Evolutionary conservation across 805 yeast species (phyloP).

Genomic region (Zygoascus bituminiphila): DNA sequence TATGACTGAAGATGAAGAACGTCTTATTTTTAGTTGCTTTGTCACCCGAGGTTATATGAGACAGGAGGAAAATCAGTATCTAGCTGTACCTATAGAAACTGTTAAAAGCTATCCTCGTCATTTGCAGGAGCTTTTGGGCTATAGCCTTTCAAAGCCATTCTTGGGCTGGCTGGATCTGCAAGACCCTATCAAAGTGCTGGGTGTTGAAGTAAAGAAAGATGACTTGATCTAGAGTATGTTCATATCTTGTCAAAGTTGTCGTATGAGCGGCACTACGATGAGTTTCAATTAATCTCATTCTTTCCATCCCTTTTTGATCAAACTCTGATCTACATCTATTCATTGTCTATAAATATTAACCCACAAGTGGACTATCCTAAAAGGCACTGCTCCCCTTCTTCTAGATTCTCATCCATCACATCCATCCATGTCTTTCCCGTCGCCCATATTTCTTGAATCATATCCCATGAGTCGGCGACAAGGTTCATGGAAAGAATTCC

Average conservation of each 20-base stretch:
- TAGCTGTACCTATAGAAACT: background rate
- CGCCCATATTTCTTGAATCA: background rate
- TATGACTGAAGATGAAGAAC: constrained; percentile 5
- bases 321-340: too few species aligned
- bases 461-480: background rate
- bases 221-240: background rate
- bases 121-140: constrained; percentile 3
- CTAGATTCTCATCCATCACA: background rate
- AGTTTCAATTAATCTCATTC: too few species aligned
- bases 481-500: background rate
- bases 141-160: constrained; percentile 1
- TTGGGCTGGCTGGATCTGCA: constrained; percentile 6
- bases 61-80: constrained; percentile 7
- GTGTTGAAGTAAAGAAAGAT: background rate
- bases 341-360: background rate
- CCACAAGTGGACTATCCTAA: background rate
- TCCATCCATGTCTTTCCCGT: background rate
- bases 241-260: too few species aligned
- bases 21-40: constrained; percentile 4
- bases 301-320: too few species aligned
- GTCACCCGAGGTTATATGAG: constrained; percentile 1
- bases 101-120: constrained; percentile 1
- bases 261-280: too few species aligned
- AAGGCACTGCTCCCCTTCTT: background rate
- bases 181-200: constrained; percentile 1